A percentile compares a stretch with the other conserved stretches of the same genome.
Evolutionary conservation across 73 alveolate species (phyloP).

Genomic region (Paramecium primaurelia): DNA sequence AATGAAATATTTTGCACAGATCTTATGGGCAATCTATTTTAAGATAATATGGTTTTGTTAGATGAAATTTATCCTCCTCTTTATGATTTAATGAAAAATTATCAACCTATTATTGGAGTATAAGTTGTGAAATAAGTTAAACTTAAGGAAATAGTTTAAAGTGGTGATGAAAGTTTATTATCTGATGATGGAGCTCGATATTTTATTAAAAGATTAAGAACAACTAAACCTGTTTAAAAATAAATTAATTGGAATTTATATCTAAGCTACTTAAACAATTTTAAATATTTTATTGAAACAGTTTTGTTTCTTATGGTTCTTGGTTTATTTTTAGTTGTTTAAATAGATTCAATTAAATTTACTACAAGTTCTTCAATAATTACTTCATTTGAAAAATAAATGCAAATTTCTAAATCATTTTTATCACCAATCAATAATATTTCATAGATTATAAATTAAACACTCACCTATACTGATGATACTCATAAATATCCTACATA

Average conservation of each 20-base stretch:
- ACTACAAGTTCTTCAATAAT: neutral
- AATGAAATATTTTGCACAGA: slow-evolving; percentile 1
- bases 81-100: slow-evolving; percentile 16
- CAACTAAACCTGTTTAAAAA: neutral
- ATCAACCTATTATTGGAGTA: slow-evolving; percentile 1
- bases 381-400: neutral
- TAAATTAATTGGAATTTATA: neutral
- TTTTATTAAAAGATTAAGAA: neutral
- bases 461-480: neutral
- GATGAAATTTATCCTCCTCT: neutral
- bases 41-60: neutral
- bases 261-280: neutral
- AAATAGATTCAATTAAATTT: neutral
- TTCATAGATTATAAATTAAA: neutral
- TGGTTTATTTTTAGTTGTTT: neutral
- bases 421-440: neutral
- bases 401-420: neutral
- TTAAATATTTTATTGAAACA: slow-evolving; percentile 11
- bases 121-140: neutral
- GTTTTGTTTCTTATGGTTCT: neutral
- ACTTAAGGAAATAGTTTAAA: neutral
- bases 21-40: neutral
- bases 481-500: neutral
- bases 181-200: neutral
- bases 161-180: neutral